Evolutionary conservation across 192 early-diverging fungal species (phyloP).

Genomic region (Coemansia furcata): DNA sequence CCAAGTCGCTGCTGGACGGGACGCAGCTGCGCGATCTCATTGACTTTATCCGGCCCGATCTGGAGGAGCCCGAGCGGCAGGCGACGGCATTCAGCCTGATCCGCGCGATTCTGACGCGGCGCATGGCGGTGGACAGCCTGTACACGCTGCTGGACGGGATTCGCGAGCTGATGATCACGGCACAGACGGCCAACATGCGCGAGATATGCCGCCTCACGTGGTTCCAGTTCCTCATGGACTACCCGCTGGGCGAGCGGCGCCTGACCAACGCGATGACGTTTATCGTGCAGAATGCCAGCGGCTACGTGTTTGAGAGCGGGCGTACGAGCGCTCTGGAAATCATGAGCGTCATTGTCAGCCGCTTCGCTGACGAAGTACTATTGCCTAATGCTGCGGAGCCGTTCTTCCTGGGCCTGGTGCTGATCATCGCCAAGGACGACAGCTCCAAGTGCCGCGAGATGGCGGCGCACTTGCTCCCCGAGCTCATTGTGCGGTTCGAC

Average conservation of each 20-base stretch:
- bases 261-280: constrained; percentile 84
- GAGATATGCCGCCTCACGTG: constrained; percentile 80
- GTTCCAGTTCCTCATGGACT: constrained; percentile 92
- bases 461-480: constrained; percentile 71
- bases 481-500: constrained; percentile 64
- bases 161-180: constrained; percentile 80
- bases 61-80: constrained; percentile 87
- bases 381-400: constrained; percentile 75
- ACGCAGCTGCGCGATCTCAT: constrained; percentile 77
- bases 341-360: constrained; percentile 72
- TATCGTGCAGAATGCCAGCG: constrained; percentile 80
- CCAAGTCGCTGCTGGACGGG: constrained; percentile 30
- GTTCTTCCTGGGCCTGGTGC: constrained; percentile 82
- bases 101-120: constrained; percentile 79
- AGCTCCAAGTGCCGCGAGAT: constrained; percentile 90
- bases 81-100: constrained; percentile 83
- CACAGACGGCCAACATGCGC: constrained; percentile 72
- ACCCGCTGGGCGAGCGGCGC: constrained; percentile 84
- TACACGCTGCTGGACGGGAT: constrained; percentile 93
- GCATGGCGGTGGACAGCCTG: constrained; percentile 83
- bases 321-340: constrained; percentile 88
- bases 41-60: constrained; percentile 77
- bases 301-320: constrained; percentile 89
- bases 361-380: constrained; percentile 73
- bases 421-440: constrained; percentile 88